These are phyloP conservation scores for Rhododendron mucronatum DNA, from an alignment of 148 eudicot genomes.

Conservation along the genomic window DNA sequence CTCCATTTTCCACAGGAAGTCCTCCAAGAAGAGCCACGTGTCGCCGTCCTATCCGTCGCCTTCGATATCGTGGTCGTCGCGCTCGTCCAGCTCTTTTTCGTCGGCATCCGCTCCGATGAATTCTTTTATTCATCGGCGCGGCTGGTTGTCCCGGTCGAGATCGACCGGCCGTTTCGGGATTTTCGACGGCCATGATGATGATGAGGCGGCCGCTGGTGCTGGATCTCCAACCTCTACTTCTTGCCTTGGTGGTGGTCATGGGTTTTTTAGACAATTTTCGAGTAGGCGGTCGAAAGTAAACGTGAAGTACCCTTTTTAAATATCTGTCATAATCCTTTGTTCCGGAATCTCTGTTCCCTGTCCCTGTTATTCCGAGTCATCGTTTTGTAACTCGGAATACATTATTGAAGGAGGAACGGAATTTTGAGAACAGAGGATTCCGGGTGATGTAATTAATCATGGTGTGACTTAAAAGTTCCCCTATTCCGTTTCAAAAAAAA, in stretches of 20 bases:
- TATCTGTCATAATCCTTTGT: background rate
- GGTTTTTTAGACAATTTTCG: background rate
- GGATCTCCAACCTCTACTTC: background rate
- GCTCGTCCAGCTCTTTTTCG: constrained; percentile 16
- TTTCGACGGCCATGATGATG: background rate
- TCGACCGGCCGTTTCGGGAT: background rate
- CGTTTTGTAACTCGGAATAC: background rate
- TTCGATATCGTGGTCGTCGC: constrained; percentile 22
- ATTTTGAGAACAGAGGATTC: background rate
- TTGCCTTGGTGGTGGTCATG: constrained; percentile 19
- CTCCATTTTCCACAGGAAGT: background rate
- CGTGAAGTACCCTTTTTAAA: background rate
- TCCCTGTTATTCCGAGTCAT: background rate
- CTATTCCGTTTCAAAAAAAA: no score
- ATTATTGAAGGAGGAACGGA: background rate
- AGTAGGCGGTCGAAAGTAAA: background rate
- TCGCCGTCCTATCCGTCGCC: constrained; percentile 10
- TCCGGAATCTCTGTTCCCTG: background rate
- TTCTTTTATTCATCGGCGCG: background rate
- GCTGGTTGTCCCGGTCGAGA: constrained; percentile 7
- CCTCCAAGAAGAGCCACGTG: constrained; percentile 7
- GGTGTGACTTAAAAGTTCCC: background rate
- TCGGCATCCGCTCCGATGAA: constrained; percentile 11
- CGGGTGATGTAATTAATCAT: background rate
- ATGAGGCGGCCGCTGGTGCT: background rate